Conservation (phyloP, 169 alveolate genomes). For the Eimeria maxima region DNA sequence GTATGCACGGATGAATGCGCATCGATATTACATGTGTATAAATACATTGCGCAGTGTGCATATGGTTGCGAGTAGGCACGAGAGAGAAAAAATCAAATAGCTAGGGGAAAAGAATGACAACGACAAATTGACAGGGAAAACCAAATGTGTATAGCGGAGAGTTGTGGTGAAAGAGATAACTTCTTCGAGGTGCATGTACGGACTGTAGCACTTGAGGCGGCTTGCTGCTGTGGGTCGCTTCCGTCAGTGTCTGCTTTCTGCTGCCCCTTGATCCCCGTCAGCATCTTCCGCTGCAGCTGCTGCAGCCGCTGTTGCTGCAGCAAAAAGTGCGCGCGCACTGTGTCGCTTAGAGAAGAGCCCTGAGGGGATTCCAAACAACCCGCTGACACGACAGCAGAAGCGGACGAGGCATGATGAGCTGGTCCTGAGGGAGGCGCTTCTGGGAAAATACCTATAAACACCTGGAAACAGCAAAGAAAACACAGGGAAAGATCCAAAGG, state of each 20-base stretch:
- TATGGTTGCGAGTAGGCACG: background rate
- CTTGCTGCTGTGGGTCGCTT: background rate
- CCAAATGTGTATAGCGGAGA: background rate
- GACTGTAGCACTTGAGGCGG: background rate
- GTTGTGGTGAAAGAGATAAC: background rate
- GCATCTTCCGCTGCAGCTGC: constrained; percentile 55
- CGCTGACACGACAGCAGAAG: background rate
- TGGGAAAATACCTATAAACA: background rate
- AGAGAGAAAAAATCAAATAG: background rate
- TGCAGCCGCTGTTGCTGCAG: constrained; percentile 73
- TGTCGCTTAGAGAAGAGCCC: constrained; percentile 14
- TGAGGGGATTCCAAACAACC: background rate
- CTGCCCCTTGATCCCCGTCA: constrained; percentile 39
- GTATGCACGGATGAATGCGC: background rate
- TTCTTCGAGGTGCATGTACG: background rate
- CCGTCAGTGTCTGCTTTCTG: constrained; percentile 1
- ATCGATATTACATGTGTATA: no score
- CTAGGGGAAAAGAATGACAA: no score
- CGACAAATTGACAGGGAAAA: background rate
- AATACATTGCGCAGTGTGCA: background rate
- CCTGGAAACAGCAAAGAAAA: background rate
- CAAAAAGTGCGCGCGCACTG: constrained; percentile 13
- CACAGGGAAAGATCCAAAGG: background rate
- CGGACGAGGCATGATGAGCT: background rate
- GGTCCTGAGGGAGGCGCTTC: background rate